phyloP scores from a whole-genome alignment of 345 rosid genomes.

The Carallia pectinifolia region DNA sequence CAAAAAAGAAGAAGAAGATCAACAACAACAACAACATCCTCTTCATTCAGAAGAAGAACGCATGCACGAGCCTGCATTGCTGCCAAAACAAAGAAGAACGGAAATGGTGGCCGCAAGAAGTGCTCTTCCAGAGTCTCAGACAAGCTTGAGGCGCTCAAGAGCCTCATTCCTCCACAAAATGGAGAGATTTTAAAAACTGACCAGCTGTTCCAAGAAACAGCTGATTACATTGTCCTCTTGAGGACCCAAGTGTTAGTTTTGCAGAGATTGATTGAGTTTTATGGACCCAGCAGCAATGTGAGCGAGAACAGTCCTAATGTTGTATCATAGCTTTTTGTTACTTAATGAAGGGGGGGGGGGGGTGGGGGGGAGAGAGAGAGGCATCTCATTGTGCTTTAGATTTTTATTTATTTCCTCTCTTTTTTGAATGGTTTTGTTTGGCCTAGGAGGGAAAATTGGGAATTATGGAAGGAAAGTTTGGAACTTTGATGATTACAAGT shows the following conservation, averaged over 20 bases:
- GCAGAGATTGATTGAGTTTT: conserved; percentile 63
- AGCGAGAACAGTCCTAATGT: conserved; percentile 10
- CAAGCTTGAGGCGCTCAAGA: conserved; percentile 73
- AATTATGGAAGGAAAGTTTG: conserved; percentile 4
- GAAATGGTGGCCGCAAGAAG: conserved; percentile 2
- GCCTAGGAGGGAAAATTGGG: conserved; percentile 2
- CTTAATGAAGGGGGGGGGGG: conserved; percentile 1
- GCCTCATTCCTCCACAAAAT: conserved; percentile 46
- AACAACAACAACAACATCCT: not conserved
- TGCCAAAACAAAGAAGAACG: conserved; percentile 9
- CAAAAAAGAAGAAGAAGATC: conserved; percentile 9
- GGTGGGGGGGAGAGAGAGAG: too few relatives aligned
- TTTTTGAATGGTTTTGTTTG: conserved; percentile 13
- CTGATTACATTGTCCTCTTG: conserved; percentile 70
- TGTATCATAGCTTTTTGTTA: conserved; percentile 12
- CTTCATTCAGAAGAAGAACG: not conserved
- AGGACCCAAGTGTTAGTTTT: conserved; percentile 62
- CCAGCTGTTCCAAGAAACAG: conserved; percentile 72
- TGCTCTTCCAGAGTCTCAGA: conserved; percentile 41
- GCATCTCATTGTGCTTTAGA: conserved; percentile 5
- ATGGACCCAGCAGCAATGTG: conserved; percentile 41
- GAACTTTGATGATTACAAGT: not conserved
- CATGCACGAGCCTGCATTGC: conserved; percentile 8
- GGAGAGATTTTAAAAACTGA: conserved; percentile 37
- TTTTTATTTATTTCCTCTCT: not conserved